Conservation (phyloP, 2,329 filamentous ascomycete species). For the Hypoxylon sp. region DNA sequence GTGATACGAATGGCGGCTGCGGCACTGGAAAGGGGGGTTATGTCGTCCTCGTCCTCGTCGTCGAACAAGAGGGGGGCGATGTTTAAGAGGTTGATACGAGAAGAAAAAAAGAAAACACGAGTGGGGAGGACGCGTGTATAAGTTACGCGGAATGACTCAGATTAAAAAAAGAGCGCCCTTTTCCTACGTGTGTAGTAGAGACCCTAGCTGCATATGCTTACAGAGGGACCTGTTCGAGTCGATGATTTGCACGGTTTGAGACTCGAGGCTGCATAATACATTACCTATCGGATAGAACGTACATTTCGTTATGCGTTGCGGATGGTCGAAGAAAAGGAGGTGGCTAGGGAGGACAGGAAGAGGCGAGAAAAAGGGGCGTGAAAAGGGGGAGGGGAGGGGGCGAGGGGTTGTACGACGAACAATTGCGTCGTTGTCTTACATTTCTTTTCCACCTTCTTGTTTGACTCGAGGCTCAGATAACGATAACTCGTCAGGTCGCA, state of each 20-base stretch:
- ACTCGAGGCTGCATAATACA: constrained; percentile 17
- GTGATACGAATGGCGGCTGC: too few species aligned
- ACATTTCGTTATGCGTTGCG: constrained; percentile 17
- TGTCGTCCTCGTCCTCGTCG: neutral
- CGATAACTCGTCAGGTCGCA: constrained; percentile 6
- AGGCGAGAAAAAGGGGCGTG: too few species aligned
- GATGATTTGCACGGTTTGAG: constrained; percentile 3
- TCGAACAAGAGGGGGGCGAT: neutral
- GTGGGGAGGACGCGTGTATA: constrained; percentile 20
- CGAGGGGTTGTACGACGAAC: neutral
- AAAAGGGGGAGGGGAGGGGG: neutral
- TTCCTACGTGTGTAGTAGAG: neutral
- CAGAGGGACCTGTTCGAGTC: neutral
- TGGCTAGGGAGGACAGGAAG: too few species aligned
- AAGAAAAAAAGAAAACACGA: neutral
- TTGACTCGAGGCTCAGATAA: constrained; percentile 14
- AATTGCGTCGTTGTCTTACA: constrained; percentile 10
- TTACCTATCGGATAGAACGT: constrained; percentile 19
- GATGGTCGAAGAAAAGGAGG: constrained; percentile 1
- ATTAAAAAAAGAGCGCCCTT: too few species aligned
- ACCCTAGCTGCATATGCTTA: neutral
- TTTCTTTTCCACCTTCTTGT: neutral
- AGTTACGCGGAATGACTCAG: constrained; percentile 25
- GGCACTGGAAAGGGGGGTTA: neutral
- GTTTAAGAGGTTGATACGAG: neutral